Conservation (phyloP, 192 early-diverging fungal genomes). For the Funneliformis mosseae region DNA sequence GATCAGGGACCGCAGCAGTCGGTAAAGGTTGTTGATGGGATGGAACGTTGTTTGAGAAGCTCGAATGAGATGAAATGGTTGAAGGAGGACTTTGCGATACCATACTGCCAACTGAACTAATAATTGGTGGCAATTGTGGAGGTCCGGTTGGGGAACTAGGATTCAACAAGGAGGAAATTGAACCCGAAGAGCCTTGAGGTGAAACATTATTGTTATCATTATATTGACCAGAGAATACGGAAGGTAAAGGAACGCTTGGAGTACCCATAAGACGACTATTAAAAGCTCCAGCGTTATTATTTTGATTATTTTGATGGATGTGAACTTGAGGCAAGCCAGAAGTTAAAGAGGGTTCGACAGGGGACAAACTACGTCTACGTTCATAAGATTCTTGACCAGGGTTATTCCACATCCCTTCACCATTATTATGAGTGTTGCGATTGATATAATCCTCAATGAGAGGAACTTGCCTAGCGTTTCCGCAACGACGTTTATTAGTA, state of each 20-base stretch:
- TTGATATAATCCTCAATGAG: constrained; percentile 57
- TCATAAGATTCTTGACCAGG: not conserved
- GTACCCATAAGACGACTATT: constrained; percentile 28
- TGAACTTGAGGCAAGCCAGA: constrained; percentile 15
- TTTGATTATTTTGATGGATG: constrained; percentile 16
- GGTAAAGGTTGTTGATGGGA: not conserved
- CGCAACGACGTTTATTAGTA: constrained; percentile 24
- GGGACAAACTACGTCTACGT: constrained; percentile 9
- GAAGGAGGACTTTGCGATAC: not conserved
- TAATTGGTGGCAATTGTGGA: constrained; percentile 32
- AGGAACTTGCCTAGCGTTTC: constrained; percentile 36
- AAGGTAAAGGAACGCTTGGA: constrained; percentile 20
- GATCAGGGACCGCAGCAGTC: constrained; percentile 9
- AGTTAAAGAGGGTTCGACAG: constrained; percentile 9
- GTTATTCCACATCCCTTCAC: constrained; percentile 18
- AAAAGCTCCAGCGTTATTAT: not conserved
- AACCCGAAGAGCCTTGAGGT: not conserved
- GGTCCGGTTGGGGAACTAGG: constrained; percentile 10
- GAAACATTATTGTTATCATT: constrained; percentile 29
- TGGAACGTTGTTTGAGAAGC: not conserved
- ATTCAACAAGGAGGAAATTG: constrained; percentile 41
- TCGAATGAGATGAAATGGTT: not conserved
- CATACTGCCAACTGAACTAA: not conserved
- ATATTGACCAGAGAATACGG: constrained; percentile 16
- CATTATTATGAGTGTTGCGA: constrained; percentile 38